Percentiles rank a stretch among this genome's conserved stretches.
Conservation (phyloP, 106 monocot genomes). For the Narthecium ossifragum region DNA sequence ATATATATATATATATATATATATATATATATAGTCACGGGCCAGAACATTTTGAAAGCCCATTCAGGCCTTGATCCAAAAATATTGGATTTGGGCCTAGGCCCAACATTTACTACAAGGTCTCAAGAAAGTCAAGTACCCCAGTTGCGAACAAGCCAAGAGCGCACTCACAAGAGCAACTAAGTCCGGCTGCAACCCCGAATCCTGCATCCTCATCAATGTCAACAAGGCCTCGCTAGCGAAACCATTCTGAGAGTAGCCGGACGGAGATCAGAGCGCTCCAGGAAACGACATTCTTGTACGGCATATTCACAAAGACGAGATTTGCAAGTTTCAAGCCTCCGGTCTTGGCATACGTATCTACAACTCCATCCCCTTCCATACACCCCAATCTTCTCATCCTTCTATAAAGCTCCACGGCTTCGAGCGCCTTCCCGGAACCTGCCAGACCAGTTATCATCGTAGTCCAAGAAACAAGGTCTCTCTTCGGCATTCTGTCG, state of each 20-base stretch:
- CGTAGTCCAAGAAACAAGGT: constrained; percentile 73
- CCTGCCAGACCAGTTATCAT: constrained; percentile 50
- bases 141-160: constrained; percentile 53
- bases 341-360: constrained; percentile 74
- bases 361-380: constrained; percentile 55
- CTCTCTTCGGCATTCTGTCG: constrained; percentile 59
- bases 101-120: too few relatives aligned
- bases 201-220: constrained; percentile 50
- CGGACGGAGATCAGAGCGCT: constrained; percentile 65
- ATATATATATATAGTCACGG: too few relatives aligned
- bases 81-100: too few relatives aligned
- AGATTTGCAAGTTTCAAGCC: constrained; percentile 12
- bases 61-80: too few relatives aligned
- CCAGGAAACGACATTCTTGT: constrained; percentile 69
- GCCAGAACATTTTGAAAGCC: too few relatives aligned
- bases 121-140: too few relatives aligned
- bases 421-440: constrained; percentile 27
- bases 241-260: constrained; percentile 55
- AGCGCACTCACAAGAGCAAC: constrained; percentile 56
- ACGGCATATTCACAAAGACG: constrained; percentile 41
- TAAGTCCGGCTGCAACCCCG: constrained; percentile 49
- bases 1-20: too few relatives aligned
- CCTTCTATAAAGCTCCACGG: constrained; percentile 32
- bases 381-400: constrained; percentile 42
- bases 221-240: constrained; percentile 31